Evolutionary conservation across 345 rosid genomes (phyloP).

Genomic region (Garcia nutans): DNA sequence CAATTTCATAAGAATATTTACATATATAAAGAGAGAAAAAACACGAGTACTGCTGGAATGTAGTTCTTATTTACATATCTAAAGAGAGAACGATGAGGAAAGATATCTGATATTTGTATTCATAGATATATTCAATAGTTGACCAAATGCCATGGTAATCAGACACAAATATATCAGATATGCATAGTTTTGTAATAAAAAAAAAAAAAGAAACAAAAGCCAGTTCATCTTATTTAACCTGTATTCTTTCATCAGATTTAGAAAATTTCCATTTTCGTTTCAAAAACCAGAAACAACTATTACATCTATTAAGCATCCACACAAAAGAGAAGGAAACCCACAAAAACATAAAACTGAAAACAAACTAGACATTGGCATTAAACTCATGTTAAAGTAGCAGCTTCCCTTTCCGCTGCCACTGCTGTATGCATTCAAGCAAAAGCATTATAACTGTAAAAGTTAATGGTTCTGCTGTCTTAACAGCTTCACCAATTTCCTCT

Average conservation of each 20-base stretch:
- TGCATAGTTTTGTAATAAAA: not conserved
- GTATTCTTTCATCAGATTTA: constrained; percentile 7
- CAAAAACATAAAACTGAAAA: constrained; percentile 19
- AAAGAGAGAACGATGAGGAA: not conserved
- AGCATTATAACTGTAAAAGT: constrained; percentile 24
- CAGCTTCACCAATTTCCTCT: constrained; percentile 38
- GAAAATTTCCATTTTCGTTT: constrained; percentile 14
- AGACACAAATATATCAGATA: not conserved
- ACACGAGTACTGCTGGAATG: too few relatives aligned
- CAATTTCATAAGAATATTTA: too few relatives aligned
- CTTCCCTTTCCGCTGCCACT: constrained; percentile 30
- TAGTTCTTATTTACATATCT: too few relatives aligned
- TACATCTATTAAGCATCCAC: constrained; percentile 28
- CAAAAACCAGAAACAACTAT: constrained; percentile 22
- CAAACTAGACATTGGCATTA: constrained; percentile 29
- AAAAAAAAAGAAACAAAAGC: not conserved
- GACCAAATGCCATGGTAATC: constrained; percentile 4
- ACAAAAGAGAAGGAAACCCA: constrained; percentile 18
- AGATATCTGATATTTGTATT: constrained; percentile 15
- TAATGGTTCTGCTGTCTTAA: constrained; percentile 24
- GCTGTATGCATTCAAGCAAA: constrained; percentile 23
- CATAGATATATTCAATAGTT: constrained; percentile 17
- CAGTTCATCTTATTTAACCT: not conserved
- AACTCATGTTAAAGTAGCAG: constrained; percentile 32
- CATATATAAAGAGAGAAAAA: too few relatives aligned